phyloP scores from a whole-genome alignment of 2,329 filamentous ascomycete genomes.

The Rutstroemia sp. region DNA sequence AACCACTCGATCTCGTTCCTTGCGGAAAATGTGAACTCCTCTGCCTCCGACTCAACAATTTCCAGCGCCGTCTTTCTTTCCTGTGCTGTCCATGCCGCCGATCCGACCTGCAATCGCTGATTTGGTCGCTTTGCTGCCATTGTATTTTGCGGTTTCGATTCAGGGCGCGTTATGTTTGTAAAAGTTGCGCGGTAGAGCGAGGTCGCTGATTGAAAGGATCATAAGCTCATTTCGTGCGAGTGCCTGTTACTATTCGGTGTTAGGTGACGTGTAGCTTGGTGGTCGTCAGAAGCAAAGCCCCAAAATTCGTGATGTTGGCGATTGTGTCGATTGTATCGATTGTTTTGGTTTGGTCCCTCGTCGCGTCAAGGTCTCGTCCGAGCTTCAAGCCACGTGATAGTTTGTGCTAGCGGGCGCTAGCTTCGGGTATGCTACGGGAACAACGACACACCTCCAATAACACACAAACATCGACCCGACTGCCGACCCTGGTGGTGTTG shows the following conservation, averaged over 20 bases:
- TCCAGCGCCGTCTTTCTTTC: slow-evolving; percentile 74
- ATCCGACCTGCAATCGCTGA: slow-evolving; percentile 65
- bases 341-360: slow-evolving; percentile 9
- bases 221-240: slow-evolving; percentile 22
- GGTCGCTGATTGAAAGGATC: slow-evolving; percentile 5
- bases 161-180: slow-evolving; percentile 19
- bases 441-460: too few species aligned
- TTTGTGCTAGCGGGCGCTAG: neutral
- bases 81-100: slow-evolving; percentile 74
- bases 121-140: slow-evolving; percentile 31
- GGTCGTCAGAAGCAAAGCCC: slow-evolving; percentile 11
- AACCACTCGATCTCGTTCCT: slow-evolving; percentile 96
- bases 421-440: too few species aligned
- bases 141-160: slow-evolving; percentile 21
- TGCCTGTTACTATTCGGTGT: neutral
- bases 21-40: slow-evolving; percentile 88
- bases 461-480: too few species aligned
- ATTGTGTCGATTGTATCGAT: slow-evolving; percentile 11
- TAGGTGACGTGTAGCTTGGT: slow-evolving; percentile 8
- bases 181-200: slow-evolving; percentile 4
- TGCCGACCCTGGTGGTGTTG: too few species aligned
- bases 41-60: slow-evolving; percentile 72
- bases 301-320: slow-evolving; percentile 9
- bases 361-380: slow-evolving; percentile 1
- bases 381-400: neutral